phyloP scores from a whole-genome alignment of 106 monocot genomes.

The Agapanthus africanus region DNA sequence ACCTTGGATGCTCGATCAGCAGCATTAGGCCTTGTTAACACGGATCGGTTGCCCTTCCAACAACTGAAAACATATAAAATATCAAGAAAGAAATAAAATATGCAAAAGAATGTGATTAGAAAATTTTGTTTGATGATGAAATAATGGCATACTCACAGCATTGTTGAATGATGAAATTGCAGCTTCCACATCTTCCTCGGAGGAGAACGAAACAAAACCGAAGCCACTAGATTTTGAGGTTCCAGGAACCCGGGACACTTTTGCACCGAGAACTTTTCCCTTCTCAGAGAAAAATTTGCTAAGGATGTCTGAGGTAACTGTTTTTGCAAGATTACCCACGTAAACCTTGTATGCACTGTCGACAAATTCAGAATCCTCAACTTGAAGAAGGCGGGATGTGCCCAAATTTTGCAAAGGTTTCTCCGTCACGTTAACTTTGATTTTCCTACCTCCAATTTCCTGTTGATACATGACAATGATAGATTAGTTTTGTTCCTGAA shows the following conservation, averaged over 20 bases:
- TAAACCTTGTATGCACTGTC: constrained; percentile 96
- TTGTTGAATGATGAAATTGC: constrained; percentile 71
- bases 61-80: constrained; percentile 60
- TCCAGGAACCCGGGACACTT: constrained; percentile 71
- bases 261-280: constrained; percentile 75
- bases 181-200: constrained; percentile 74
- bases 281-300: constrained; percentile 78
- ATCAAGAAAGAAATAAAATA: too few species aligned
- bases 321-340: constrained; percentile 86
- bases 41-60: constrained; percentile 87
- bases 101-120: background rate
- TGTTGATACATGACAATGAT: constrained; percentile 22
- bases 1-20: constrained; percentile 3
- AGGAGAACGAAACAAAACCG: constrained; percentile 88
- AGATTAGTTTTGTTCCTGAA: too few species aligned
- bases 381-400: constrained; percentile 43
- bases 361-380: constrained; percentile 64
- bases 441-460: constrained; percentile 88
- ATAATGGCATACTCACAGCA: constrained; percentile 37
- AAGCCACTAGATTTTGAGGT: constrained; percentile 90
- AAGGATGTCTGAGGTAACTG: constrained; percentile 68
- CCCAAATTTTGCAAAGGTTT: constrained; percentile 55
- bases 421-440: constrained; percentile 96
- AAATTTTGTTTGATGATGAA: background rate
- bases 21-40: constrained; percentile 71